A percentile compares a stretch with the other conserved stretches of the same genome.
These are phyloP conservation scores for Clarireedia homoeocarpa DNA, from an alignment of 2,329 filamentous ascomycete genomes.

Conservation along the genomic window DNA sequence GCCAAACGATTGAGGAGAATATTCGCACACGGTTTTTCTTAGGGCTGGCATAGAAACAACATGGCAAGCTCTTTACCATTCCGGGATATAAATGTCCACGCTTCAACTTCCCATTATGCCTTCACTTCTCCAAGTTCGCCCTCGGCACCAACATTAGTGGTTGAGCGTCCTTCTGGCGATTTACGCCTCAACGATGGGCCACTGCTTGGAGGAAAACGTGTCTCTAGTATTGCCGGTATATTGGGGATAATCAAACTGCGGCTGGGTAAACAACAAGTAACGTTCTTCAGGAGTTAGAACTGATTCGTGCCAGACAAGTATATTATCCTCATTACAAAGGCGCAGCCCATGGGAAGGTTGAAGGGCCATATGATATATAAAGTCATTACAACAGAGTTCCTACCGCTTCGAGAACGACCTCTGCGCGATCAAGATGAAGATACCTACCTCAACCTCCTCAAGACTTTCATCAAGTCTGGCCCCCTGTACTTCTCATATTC, in stretches of 20 bases:
- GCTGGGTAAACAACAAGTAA: slow-evolving; percentile 54
- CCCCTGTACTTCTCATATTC: slow-evolving; percentile 99
- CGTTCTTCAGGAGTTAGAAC: not conserved
- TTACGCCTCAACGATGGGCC: slow-evolving; percentile 76
- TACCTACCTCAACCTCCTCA: slow-evolving; percentile 75
- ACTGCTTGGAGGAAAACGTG: slow-evolving; percentile 67
- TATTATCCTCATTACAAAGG: slow-evolving; percentile 92
- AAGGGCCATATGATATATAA: slow-evolving; percentile 97
- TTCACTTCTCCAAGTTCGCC: slow-evolving; percentile 95
- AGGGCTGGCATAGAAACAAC: slow-evolving; percentile 11
- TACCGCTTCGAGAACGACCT: slow-evolving; percentile 86
- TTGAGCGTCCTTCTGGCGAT: slow-evolving; percentile 90
- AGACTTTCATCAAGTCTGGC: slow-evolving; percentile 70
- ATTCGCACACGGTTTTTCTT: not conserved
- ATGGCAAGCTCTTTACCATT: slow-evolving; percentile 60
- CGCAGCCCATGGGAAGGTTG: slow-evolving; percentile 79
- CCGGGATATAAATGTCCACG: slow-evolving; percentile 94
- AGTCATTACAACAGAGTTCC: slow-evolving; percentile 81
- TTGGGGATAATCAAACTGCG: slow-evolving; percentile 89
- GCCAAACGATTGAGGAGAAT: not conserved
- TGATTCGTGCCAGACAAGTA: slow-evolving; percentile 64
- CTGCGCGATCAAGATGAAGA: slow-evolving; percentile 93
- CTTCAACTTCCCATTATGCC: slow-evolving; percentile 84
- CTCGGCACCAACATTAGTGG: slow-evolving; percentile 75
- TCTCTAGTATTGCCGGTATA: slow-evolving; percentile 92